phyloP scores from a whole-genome alignment of 768 basidiomycete genomes.

The Pleurotus sapidus region DNA sequence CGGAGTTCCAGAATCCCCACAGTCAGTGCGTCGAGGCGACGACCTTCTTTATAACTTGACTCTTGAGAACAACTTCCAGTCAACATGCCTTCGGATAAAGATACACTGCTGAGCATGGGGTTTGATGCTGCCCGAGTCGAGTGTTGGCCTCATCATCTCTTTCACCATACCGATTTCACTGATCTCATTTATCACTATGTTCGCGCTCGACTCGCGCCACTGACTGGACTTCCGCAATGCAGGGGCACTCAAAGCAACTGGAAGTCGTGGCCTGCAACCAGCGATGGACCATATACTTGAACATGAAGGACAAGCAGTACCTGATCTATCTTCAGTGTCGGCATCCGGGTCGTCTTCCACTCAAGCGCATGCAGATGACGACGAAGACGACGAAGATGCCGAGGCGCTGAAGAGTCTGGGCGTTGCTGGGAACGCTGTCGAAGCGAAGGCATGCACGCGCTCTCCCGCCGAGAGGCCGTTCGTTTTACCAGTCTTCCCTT shows the following conservation, averaged over 20 bases:
- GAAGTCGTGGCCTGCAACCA: constrained; percentile 80
- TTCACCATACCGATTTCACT: neutral
- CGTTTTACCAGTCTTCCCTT: neutral
- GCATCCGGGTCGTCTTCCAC: constrained; percentile 24
- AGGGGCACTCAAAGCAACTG: constrained; percentile 92
- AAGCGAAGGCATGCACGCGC: constrained; percentile 56
- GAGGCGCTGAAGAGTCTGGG: constrained; percentile 56
- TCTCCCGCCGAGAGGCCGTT: neutral
- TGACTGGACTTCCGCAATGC: constrained; percentile 3
- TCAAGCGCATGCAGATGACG: constrained; percentile 21
- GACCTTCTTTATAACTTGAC: no score
- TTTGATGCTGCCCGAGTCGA: constrained; percentile 83
- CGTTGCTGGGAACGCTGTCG: constrained; percentile 31
- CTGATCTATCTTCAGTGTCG: constrained; percentile 49
- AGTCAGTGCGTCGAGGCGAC: no score
- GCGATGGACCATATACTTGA: constrained; percentile 89
- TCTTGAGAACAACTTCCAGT: constrained; percentile 4
- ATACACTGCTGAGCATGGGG: constrained; percentile 80
- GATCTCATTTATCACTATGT: no score
- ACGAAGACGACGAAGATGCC: constrained; percentile 74
- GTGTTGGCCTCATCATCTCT: constrained; percentile 49
- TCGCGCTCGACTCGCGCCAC: no score
- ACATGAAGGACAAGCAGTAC: constrained; percentile 73
- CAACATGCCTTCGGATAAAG: constrained; percentile 62
- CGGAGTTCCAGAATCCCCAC: no score